phyloP scores from a whole-genome alignment of 2,329 filamentous ascomycete genomes.

The Fonsecaea monophora region DNA sequence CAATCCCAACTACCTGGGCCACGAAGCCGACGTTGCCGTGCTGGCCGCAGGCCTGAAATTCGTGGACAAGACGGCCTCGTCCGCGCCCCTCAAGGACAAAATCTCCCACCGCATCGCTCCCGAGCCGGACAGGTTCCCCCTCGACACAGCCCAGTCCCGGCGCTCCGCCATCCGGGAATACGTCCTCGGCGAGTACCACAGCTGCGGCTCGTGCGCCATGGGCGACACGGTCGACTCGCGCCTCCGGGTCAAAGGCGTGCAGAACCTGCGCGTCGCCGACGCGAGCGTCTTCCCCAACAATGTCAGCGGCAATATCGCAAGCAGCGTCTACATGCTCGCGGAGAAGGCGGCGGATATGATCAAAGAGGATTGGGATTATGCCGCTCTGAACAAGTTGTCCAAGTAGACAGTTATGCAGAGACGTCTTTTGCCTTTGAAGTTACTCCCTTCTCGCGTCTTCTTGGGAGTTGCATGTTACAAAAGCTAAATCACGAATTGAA shows the following conservation, averaged over 20 bases:
- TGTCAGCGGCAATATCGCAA: conserved; percentile 43
- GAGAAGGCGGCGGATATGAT: conserved; percentile 48
- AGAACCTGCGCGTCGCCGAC: conserved; percentile 46
- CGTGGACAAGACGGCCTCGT: conserved; percentile 22
- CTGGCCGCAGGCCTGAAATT: conserved; percentile 41
- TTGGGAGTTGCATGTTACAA: neutral
- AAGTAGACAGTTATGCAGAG: neutral
- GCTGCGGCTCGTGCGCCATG: conserved; percentile 48
- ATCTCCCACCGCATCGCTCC: conserved; percentile 29
- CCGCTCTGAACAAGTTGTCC: conserved; percentile 18
- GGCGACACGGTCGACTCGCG: conserved; percentile 47
- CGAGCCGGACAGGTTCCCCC: conserved; percentile 19
- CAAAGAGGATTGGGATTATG: conserved; percentile 41
- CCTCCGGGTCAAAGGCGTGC: conserved; percentile 43
- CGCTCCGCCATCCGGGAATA: conserved; percentile 27
- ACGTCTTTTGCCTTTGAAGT: too few relatives aligned
- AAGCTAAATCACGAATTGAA: neutral
- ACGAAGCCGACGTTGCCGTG: conserved; percentile 54
- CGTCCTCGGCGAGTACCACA: conserved; percentile 36
- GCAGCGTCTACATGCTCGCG: conserved; percentile 45
- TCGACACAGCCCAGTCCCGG: conserved; percentile 24
- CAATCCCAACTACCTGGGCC: conserved; percentile 54
- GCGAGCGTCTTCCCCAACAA: conserved; percentile 45
- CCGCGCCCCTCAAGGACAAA: conserved; percentile 30
- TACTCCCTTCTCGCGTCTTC: too few relatives aligned